Evolutionary conservation across 306 rosid genomes (phyloP).

Genomic region (Chamaecrista fasciculata): DNA sequence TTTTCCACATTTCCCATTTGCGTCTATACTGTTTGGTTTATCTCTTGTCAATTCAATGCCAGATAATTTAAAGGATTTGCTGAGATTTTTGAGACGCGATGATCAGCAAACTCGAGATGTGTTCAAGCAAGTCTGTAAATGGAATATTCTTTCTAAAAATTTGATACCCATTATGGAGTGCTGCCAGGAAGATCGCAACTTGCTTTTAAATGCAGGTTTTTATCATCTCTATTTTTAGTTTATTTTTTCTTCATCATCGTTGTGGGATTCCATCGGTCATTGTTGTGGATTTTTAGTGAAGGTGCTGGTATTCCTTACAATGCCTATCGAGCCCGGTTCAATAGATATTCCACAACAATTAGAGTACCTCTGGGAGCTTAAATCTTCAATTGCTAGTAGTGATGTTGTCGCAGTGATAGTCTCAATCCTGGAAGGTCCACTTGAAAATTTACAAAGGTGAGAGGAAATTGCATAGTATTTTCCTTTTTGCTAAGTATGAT

Average conservation of each 20-base stretch:
- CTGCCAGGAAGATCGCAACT: conserved; percentile 64
- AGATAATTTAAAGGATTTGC: conserved; percentile 91
- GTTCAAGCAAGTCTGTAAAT: conserved; percentile 87
- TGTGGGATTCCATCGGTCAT: not conserved
- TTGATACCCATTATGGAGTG: conserved; percentile 74
- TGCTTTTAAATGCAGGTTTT: conserved; percentile 67
- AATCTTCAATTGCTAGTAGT: conserved; percentile 66
- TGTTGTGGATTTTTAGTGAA: conserved; percentile 53
- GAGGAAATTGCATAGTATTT: conserved; percentile 8
- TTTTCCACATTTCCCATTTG: not conserved
- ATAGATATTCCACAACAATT: conserved; percentile 68
- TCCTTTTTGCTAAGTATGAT: not conserved
- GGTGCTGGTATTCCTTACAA: conserved; percentile 86
- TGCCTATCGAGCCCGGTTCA: conserved; percentile 85
- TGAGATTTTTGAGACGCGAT: conserved; percentile 91
- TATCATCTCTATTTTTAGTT: not conserved
- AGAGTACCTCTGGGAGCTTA: conserved; percentile 82
- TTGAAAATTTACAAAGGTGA: conserved; percentile 88
- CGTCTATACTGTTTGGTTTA: not conserved
- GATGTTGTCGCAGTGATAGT: conserved; percentile 58
- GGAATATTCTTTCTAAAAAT: conserved; percentile 69
- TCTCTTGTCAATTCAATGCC: not conserved
- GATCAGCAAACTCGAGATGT: conserved; percentile 82
- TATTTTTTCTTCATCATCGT: not conserved
- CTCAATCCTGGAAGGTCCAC: conserved; percentile 70